Evolutionary conservation across 2,329 filamentous ascomycete species (phyloP).

Genomic region (Beauveria australis): DNA sequence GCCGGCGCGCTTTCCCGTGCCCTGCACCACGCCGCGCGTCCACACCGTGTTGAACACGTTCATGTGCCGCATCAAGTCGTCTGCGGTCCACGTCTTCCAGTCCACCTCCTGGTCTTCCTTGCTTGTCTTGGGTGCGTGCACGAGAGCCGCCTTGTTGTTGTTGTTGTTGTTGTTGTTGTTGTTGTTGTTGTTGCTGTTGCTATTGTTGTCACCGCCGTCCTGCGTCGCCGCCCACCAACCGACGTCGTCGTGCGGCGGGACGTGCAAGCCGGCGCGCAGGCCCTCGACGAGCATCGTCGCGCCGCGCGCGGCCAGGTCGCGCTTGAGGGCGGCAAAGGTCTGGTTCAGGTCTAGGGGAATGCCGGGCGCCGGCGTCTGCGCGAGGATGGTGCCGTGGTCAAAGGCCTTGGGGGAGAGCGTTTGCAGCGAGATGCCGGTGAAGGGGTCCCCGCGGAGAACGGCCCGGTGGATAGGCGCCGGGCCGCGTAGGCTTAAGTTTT

Average conservation of each 20-base stretch:
- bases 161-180: not conserved
- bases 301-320: conserved; percentile 53
- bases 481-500: conserved; percentile 57
- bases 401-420: conserved; percentile 71
- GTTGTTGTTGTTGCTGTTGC: not conserved
- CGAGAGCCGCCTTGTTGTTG: conserved; percentile 10
- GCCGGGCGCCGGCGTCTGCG: conserved; percentile 56
- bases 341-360: conserved; percentile 39
- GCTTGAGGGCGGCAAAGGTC: conserved; percentile 32
- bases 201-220: conserved; percentile 11
- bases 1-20: conserved; percentile 14
- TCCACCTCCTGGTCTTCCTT: conserved; percentile 55
- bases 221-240: conserved; percentile 19
- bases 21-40: conserved; percentile 33
- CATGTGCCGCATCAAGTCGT: conserved; percentile 46
- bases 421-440: conserved; percentile 76
- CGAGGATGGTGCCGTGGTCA: conserved; percentile 69
- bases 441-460: conserved; percentile 52
- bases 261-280: conserved; percentile 54
- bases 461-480: conserved; percentile 81
- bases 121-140: conserved; percentile 65
- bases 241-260: conserved; percentile 46
- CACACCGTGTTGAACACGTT: conserved; percentile 60
- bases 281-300: conserved; percentile 62
- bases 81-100: conserved; percentile 45